phyloP scores from a whole-genome alignment of 78 protist species.

The Salpingoeca rosetta region DNA sequence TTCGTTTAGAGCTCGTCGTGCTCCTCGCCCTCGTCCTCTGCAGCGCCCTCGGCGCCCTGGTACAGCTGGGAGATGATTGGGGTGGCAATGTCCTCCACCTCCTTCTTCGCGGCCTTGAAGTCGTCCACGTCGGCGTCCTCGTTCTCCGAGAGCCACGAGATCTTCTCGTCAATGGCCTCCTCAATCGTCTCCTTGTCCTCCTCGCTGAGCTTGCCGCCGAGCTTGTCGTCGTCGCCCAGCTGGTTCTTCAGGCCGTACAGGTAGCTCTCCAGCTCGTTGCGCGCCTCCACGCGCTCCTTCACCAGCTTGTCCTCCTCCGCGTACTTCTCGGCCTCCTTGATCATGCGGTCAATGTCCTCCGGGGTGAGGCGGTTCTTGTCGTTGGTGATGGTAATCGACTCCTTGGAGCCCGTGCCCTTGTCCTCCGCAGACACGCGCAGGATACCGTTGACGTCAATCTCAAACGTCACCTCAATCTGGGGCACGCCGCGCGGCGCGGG shows the following conservation, averaged over 20 bases:
- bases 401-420: slow-evolving; percentile 73
- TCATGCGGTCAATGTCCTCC: slow-evolving; percentile 88
- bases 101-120: slow-evolving; percentile 80
- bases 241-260: slow-evolving; percentile 55
- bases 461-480: slow-evolving; percentile 89
- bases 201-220: slow-evolving; percentile 81
- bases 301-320: slow-evolving; percentile 77
- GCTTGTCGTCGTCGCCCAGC: slow-evolving; percentile 64
- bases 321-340: slow-evolving; percentile 76
- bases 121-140: slow-evolving; percentile 76
- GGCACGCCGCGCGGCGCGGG: slow-evolving; percentile 92
- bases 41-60: slow-evolving; percentile 42
- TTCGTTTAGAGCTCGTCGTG: slow-evolving; percentile 79
- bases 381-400: slow-evolving; percentile 84
- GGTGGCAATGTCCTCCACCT: slow-evolving; percentile 69
- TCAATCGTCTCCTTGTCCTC: slow-evolving; percentile 77
- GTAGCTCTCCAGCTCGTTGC: slow-evolving; percentile 69
- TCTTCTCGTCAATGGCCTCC: slow-evolving; percentile 72
- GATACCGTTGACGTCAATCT: slow-evolving; percentile 87
- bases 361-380: slow-evolving; percentile 84
- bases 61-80: slow-evolving; percentile 94
- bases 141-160: slow-evolving; percentile 88
- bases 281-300: slow-evolving; percentile 64
- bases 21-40: slow-evolving; percentile 38
- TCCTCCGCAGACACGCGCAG: slow-evolving; percentile 87